Base-by-base conservation (phyloP, 352 stramenopile species). In the Thalassiosira allenii region DNA sequence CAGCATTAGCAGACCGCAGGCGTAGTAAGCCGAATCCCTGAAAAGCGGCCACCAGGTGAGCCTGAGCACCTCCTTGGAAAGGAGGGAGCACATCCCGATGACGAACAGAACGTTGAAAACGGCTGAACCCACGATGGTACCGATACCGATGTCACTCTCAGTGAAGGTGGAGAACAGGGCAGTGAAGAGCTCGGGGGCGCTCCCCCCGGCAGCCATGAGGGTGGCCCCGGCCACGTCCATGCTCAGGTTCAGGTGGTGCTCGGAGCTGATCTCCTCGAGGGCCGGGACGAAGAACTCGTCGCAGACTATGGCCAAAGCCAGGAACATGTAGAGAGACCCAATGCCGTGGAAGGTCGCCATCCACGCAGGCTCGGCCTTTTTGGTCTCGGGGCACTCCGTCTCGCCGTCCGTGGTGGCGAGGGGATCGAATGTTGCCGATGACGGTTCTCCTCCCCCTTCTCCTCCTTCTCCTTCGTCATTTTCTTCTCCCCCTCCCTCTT, bases 81-180 rank as follows among this genome's bases (percentile, higher is more conserved):
- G 76, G 23, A 95, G 67, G 34, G 87, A 88, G 63, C 91, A 96
- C 71, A 94, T 87, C 37, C 80, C 94, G 72, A 96, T 95, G 17
- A 97, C 92, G 67, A 96, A 95, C 2, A 97, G 79, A 3, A 96
- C 91, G 82, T 97, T 97, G 76, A 97, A 97, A 34, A 95, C 89
- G 2, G 92, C 94, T 2, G 81, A 94, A 33, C 94, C 94, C 3
- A 97, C 91, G 80, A 97, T 96, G 14, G 94, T 97, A 59, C 94
- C 92, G 75, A 96, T 95, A 9, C 94, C 94, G 44, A 96, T 89
- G 56, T 95, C 90, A n/a, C 70, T 91, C 68, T 93, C 56, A 4
- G 91, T 40, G 79, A 96, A 96, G 2, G 85, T 93, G 32, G 91
- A 92, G 32, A 95, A 92, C 37, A 96, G 64, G 25, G 77, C 87